Evolutionary conservation across 2,329 filamentous ascomycete genomes (phyloP), one percentile per base, ranked within the genome.

Genomic region (Aspergillus sp.): DNA sequence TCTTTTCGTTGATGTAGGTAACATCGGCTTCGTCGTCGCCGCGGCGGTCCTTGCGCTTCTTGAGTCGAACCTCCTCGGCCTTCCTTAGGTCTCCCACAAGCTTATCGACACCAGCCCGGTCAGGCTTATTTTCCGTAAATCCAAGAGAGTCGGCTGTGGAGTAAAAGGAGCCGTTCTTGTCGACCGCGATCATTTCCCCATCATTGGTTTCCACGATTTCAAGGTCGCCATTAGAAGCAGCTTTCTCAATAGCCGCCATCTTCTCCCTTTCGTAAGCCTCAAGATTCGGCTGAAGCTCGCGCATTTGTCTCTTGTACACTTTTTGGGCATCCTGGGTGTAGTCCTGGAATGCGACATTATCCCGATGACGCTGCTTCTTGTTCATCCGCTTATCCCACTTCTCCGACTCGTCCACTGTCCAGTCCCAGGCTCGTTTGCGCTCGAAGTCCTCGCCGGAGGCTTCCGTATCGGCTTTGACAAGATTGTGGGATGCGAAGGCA

Each of bases 1-100:
- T 98, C 84, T 98, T 96, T 72, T 96, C 89, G 72, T 98, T 98
- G 79, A 98, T 98, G 71, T 95, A 97, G 5, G 91, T 97, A 59
- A 97, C 86, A 68, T 98, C 93, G 29, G 82, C 85, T 42, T 90
- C 86, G 53, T 94, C 89, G 48, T 90, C 88, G 52, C 83, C 85
- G 64, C 83, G 80, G 65, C 89, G 78, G 55, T 94, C 88, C 65
- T 80, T 83, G 59, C 89, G 78, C 74, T 94, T 94, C 78, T 90
- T 94, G 61, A 94, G 64, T 44, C 89, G 77, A 44, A 82, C 78
- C 58, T 94, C 89, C 70, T 98, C 93, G 1, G 90, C 88, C 73
- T 91, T 90, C 63, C 82, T 80, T 61, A 97, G 72, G 64, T 97
- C 90, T 10, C 79, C 80, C 3, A 98, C 91, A 48, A 98, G 71